Percentiles rank a stretch among this genome's conserved stretches.
Conservation (phyloP, 2,329 filamentous ascomycete genomes). For the Cordyceps farinosa region DNA sequence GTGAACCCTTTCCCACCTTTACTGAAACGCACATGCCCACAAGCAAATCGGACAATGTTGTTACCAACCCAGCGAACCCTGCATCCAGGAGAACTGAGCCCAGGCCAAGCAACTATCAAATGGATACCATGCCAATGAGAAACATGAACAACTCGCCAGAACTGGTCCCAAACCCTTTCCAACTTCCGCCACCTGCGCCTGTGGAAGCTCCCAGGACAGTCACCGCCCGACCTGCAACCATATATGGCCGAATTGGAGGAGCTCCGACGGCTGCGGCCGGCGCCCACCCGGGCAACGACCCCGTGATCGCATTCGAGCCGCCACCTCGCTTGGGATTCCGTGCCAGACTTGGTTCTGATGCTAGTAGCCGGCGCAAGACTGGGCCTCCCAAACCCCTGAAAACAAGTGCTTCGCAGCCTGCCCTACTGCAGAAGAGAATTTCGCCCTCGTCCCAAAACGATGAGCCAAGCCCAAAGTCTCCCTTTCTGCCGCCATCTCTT, state of each 20-base stretch:
- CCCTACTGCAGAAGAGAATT: background rate
- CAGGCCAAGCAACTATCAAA: background rate
- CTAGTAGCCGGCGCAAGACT: constrained; percentile 10
- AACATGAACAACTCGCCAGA: background rate
- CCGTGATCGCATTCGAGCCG: background rate
- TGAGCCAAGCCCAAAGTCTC: constrained; percentile 9
- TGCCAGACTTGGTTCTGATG: constrained; percentile 16
- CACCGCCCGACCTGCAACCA: constrained; percentile 7
- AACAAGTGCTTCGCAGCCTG: constrained; percentile 2
- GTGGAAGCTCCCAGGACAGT: background rate
- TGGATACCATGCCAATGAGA: background rate
- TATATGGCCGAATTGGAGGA: background rate
- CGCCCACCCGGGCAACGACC: constrained; percentile 1
- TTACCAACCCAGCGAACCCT: background rate
- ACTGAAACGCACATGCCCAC: background rate
- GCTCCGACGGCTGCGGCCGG: constrained; percentile 2
- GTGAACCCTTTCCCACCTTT: background rate
- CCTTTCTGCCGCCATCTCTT: background rate
- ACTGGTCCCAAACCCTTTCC: background rate
- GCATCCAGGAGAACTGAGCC: background rate
- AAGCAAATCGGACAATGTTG: background rate
- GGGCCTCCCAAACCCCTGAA: constrained; percentile 5
- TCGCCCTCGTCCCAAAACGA: background rate
- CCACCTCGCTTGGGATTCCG: constrained; percentile 14
- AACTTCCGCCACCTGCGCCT: background rate